Evolutionary conservation across 179 eudicot species (phyloP).

Genomic region (Beta lomatogona): DNA sequence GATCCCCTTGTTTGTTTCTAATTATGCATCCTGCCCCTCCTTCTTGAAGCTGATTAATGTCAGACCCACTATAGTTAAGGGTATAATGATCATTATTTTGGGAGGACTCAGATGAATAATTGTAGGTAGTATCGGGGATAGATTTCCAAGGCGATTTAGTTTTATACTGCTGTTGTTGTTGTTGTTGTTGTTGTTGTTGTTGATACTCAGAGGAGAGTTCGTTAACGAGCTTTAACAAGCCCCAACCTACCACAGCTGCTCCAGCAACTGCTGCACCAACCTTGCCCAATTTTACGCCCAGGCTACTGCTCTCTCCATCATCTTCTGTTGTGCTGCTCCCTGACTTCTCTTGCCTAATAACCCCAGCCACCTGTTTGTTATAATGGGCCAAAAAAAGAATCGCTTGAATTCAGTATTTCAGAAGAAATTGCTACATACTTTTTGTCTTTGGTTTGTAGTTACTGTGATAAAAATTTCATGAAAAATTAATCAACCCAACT

Average conservation of each 20-base stretch:
- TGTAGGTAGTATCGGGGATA: too few species aligned
- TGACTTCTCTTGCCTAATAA: slow-evolving; percentile 8
- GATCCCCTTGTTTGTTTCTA: neutral
- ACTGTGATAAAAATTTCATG: too few species aligned
- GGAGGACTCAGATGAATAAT: too few species aligned
- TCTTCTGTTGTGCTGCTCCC: neutral
- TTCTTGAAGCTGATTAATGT: slow-evolving; percentile 12
- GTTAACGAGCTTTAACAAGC: neutral
- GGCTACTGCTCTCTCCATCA: neutral
- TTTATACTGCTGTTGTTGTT: too few species aligned
- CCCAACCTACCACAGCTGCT: neutral
- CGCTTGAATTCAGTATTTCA: too few species aligned
- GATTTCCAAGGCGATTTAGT: too few species aligned
- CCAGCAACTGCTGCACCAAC: neutral
- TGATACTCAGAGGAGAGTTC: neutral
- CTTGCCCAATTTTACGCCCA: neutral
- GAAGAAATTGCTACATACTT: too few species aligned
- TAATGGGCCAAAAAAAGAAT: neutral
- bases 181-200: too few species aligned
- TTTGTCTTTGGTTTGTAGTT: neutral
- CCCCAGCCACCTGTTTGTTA: neutral
- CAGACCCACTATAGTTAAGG: slow-evolving; percentile 15
- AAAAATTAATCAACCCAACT: too few species aligned
- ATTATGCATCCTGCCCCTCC: slow-evolving; percentile 31
- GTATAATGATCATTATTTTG: neutral